phyloP scores from a whole-genome alignment of 768 basidiomycete species.

The Amanita polypyramis region DNA sequence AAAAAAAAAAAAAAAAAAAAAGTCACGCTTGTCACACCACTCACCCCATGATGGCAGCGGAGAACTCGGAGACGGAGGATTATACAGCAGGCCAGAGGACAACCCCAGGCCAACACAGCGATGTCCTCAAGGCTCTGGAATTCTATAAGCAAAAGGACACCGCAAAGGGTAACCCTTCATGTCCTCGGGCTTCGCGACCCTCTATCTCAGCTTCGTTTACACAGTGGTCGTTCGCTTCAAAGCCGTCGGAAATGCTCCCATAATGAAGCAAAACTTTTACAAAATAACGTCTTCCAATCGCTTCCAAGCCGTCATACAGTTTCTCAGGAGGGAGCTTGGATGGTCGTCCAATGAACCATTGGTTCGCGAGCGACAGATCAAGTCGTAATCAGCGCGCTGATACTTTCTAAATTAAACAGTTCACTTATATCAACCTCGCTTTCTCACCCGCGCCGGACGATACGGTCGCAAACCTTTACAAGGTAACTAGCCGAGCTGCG shows the following conservation, averaged over 20 bases:
- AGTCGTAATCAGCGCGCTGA: constrained; percentile 10
- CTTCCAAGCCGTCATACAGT: constrained; percentile 93
- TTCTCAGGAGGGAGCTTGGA: constrained; percentile 79
- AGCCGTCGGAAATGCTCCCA: constrained; percentile 93
- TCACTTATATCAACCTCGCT: constrained; percentile 56
- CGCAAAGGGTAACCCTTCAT: constrained; percentile 45
- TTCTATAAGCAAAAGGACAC: constrained; percentile 82
- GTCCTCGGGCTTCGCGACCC: neutral
- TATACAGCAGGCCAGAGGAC: neutral
- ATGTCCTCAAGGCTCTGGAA: constrained; percentile 66
- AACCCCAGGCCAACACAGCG: constrained; percentile 22
- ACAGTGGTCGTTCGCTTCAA: constrained; percentile 95
- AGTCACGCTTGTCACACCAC: constrained; percentile 2
- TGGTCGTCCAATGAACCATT: constrained; percentile 82
- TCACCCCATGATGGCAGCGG: constrained; percentile 7
- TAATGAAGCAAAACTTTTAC: constrained; percentile 99
- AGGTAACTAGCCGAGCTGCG: constrained; percentile 26
- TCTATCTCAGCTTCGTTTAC: neutral
- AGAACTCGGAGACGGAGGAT: neutral
- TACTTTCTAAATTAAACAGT: constrained; percentile 36
- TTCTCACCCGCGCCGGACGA: constrained; percentile 82
- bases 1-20: no score
- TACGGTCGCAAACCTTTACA: constrained; percentile 68
- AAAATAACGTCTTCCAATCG: constrained; percentile 92
- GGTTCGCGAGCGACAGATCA: constrained; percentile 33